phyloP scores from a whole-genome alignment of 2,329 filamentous ascomycete genomes.

The Colletotrichum incanum region DNA sequence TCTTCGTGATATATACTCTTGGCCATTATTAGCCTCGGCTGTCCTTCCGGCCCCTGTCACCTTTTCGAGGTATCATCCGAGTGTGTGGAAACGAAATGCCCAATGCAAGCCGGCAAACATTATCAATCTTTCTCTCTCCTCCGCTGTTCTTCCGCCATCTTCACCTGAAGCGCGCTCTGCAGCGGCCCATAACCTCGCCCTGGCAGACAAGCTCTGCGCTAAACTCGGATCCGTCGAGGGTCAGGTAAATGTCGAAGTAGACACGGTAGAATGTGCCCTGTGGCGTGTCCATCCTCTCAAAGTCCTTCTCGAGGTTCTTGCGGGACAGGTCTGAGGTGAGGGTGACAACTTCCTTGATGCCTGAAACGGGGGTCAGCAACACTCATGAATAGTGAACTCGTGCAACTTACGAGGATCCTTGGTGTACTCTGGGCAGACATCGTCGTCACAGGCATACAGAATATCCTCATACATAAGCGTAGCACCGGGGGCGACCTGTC shows the following conservation, averaged over 20 bases:
- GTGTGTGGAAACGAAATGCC: constrained; percentile 43
- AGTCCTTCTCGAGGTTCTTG: constrained; percentile 99
- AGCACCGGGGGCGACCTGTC: constrained; percentile 95
- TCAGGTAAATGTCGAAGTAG: constrained; percentile 87
- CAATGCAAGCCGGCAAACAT: constrained; percentile 33
- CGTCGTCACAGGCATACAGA: constrained; percentile 96
- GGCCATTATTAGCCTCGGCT: constrained; percentile 42
- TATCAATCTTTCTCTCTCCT: constrained; percentile 25
- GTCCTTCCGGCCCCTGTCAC: constrained; percentile 33
- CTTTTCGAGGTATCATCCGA: constrained; percentile 46
- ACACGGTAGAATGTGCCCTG: constrained; percentile 96
- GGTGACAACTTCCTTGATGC: constrained; percentile 99
- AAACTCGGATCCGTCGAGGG: constrained; percentile 96
- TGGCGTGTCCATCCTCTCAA: constrained; percentile 98
- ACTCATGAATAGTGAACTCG: neutral
- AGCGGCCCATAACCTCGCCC: constrained; percentile 98
- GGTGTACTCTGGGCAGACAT: constrained; percentile 98
- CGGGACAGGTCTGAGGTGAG: constrained; percentile 96
- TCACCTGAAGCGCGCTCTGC: constrained; percentile 88
- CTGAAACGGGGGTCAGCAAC: constrained; percentile 64
- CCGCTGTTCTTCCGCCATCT: constrained; percentile 32
- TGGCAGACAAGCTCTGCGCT: constrained; percentile 99
- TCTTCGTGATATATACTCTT: constrained; percentile 43
- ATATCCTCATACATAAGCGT: constrained; percentile 99
- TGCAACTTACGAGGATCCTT: constrained; percentile 94